phyloP scores from a whole-genome alignment of 164 flowering plant genomes.

The Paratinospora sagittata region DNA sequence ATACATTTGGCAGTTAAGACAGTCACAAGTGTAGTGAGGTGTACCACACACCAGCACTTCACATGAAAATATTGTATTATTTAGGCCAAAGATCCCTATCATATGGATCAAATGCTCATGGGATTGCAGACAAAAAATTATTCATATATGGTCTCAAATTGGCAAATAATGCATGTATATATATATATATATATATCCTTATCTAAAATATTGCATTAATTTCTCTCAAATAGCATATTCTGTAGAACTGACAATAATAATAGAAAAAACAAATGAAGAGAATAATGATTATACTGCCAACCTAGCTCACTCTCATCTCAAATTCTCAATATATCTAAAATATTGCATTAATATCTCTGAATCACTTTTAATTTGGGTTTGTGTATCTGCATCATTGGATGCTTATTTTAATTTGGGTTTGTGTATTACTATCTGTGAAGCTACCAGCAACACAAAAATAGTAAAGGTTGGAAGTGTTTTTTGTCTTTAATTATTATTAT shows the following conservation, averaged over 20 bases:
- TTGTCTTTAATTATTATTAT: no score
- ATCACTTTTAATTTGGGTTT: no score
- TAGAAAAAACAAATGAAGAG: neutral
- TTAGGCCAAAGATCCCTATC: conserved; percentile 1
- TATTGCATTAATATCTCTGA: no score
- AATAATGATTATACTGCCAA: neutral
- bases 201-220: neutral
- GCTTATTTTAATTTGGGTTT: no score
- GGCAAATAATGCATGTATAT: neutral
- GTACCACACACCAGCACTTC: conserved; percentile 1
- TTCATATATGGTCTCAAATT: neutral
- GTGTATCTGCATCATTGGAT: no score
- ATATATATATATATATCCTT: no score
- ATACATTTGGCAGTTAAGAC: neutral
- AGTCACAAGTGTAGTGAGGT: conserved; percentile 4
- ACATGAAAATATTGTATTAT: conserved; percentile 1
- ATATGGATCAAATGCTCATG: neutral
- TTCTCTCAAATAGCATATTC: neutral
- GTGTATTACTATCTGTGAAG: no score
- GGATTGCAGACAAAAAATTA: conserved; percentile 2
- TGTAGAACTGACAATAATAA: neutral
- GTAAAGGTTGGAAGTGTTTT: no score
- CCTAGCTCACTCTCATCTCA: neutral
- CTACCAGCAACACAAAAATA: no score
- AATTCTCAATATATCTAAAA: neutral